These are phyloP conservation scores for Fomitopsis serialis DNA, from an alignment of 768 basidiomycete species.

Conservation along the genomic window DNA sequence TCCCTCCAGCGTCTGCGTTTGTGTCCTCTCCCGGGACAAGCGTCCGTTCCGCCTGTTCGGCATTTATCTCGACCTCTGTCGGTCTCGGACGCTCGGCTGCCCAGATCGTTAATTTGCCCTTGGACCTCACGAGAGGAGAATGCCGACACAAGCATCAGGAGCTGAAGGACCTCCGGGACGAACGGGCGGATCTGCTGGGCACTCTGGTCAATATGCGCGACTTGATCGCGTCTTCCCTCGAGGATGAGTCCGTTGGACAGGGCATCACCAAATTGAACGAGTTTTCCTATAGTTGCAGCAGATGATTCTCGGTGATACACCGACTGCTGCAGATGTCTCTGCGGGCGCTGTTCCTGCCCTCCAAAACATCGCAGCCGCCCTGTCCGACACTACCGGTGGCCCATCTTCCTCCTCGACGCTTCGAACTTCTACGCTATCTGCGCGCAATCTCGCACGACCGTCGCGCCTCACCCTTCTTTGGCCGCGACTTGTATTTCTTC, in stretches of 20 bases:
- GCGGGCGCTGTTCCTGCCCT: neutral
- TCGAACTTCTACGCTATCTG: conserved; percentile 16
- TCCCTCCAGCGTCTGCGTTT: conserved; percentile 16
- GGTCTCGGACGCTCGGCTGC: conserved; percentile 13
- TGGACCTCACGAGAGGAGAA: conserved; percentile 63
- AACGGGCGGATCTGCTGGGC: conserved; percentile 65
- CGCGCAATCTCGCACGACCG: conserved; percentile 53
- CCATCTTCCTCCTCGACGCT: conserved; percentile 10
- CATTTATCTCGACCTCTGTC: conserved; percentile 6
- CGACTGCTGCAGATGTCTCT: neutral
- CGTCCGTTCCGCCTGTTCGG: conserved; percentile 10
- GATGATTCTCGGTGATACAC: too few species aligned
- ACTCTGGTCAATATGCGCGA: conserved; percentile 51
- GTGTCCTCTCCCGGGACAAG: conserved; percentile 2
- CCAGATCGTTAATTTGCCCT: conserved; percentile 41
- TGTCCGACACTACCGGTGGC: conserved; percentile 13
- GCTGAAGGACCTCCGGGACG: conserved; percentile 61
- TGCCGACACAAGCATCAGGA: conserved; percentile 53
- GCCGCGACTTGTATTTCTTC: conserved; percentile 77
- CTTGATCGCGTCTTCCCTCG: conserved; percentile 31
- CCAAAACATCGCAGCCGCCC: conserved; percentile 4
- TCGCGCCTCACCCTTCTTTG: conserved; percentile 65
- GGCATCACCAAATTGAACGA: conserved; percentile 14
- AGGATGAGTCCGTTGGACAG: conserved; percentile 7
- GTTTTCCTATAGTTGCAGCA: too few species aligned